These are phyloP conservation scores for Dictyostelium capitatum DNA, from an alignment of 78 protist species.

Conservation along the genomic window DNA sequence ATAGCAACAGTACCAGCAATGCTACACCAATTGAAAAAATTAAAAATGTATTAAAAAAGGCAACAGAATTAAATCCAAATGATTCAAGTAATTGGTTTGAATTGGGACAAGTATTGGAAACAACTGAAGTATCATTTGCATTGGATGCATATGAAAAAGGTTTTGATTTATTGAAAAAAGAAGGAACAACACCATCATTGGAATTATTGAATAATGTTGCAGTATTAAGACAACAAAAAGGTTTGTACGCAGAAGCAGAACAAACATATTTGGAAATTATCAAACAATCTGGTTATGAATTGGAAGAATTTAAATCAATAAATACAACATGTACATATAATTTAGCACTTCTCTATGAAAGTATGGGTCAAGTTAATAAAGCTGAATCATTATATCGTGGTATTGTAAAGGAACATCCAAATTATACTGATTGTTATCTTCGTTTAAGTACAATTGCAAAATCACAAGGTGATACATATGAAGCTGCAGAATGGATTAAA, in stretches of 20 bases:
- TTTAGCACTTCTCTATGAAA: conserved; percentile 81
- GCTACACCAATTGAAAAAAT: conserved; percentile 8
- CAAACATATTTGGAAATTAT: conserved; percentile 44
- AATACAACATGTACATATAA: conserved; percentile 83
- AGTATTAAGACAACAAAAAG: conserved; percentile 55
- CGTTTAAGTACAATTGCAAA: conserved; percentile 48
- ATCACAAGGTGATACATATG: conserved; percentile 53
- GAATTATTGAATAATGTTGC: conserved; percentile 66
- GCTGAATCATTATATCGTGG: conserved; percentile 68
- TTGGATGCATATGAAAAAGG: conserved; percentile 73
- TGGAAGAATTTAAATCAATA: conserved; percentile 29
- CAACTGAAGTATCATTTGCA: conserved; percentile 27
- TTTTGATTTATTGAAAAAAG: conserved; percentile 32
- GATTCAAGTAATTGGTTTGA: conserved; percentile 81
- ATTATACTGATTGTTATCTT: conserved; percentile 81
- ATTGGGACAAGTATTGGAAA: conserved; percentile 70
- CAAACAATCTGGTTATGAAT: conserved; percentile 24
- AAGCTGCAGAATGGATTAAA: conserved; percentile 82
- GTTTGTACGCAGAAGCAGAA: conserved; percentile 39
- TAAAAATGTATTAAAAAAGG: conserved; percentile 11
- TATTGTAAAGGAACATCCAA: conserved; percentile 80
- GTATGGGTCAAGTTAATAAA: conserved; percentile 12
- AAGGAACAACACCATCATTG: not conserved
- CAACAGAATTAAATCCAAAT: conserved; percentile 61
- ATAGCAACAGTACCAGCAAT: not conserved